These are phyloP conservation scores for Globisporangium cederbergense DNA, from an alignment of 352 stramenopile genomes.

Conservation along the genomic window DNA sequence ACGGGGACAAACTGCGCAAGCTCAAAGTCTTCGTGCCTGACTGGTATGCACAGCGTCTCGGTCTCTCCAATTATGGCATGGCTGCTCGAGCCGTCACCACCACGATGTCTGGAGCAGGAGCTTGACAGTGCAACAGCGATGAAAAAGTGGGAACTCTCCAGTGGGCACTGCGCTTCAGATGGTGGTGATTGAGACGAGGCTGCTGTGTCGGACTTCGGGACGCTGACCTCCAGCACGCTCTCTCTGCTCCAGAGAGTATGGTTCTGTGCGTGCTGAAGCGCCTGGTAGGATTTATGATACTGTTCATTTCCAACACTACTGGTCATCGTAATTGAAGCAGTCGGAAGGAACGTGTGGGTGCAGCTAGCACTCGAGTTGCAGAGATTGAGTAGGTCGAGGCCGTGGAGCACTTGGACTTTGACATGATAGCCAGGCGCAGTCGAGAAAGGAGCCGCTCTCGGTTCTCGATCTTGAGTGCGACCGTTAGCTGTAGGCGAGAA, in stretches of 20 bases:
- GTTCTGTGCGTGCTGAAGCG: slow-evolving; percentile 29
- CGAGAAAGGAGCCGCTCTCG: background rate
- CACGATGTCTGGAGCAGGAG: background rate
- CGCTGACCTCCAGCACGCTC: slow-evolving; percentile 19
- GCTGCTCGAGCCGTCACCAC: background rate
- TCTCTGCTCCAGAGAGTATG: slow-evolving; percentile 33
- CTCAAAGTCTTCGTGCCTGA: slow-evolving; percentile 23
- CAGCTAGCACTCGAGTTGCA: background rate
- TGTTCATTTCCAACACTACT: background rate
- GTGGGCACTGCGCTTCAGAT: background rate
- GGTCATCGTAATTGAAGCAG: slow-evolving; percentile 2
- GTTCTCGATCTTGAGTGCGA: background rate
- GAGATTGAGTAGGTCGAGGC: slow-evolving; percentile 13
- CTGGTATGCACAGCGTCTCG: slow-evolving; percentile 21
- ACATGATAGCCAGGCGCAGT: background rate
- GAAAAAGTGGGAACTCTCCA: slow-evolving; percentile 6
- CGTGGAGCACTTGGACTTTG: slow-evolving; percentile 13
- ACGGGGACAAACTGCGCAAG: slow-evolving; percentile 30
- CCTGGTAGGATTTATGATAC: slow-evolving; percentile 14
- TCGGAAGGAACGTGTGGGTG: slow-evolving; percentile 12
- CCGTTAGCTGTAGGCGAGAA: background rate
- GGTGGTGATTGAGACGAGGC: background rate
- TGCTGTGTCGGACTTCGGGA: background rate
- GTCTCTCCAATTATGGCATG: slow-evolving; percentile 22
- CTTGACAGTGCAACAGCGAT: slow-evolving; percentile 5